Evolutionary conservation across 164 flowering plant species (phyloP), one percentile per base, ranked within the genome.

Genomic region (Magnolia changhungtana): DNA sequence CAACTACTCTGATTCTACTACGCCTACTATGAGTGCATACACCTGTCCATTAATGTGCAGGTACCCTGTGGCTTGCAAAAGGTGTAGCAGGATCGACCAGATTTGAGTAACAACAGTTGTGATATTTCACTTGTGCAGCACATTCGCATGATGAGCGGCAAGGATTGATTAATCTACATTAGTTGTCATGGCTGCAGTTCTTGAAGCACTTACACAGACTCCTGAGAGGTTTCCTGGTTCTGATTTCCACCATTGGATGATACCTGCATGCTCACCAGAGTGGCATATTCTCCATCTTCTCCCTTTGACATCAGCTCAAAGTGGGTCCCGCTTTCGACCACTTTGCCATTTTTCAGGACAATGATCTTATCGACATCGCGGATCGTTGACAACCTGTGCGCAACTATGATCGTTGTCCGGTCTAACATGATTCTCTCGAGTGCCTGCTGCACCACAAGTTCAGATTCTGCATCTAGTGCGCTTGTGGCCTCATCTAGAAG

Each of bases 291-390:
- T 63, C 93, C 93, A 23, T 72, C 72, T 65, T 50, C 80, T 49
- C 83, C 84, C 72, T 76, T 82, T 19, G 86, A 80, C 67, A 87
- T 80, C 77, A 91, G 74, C 23, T 86, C 92, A 18, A 14, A 67
- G 75, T 93, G 97, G 50, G 78, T 83, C 0, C 97, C 97, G 61
- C 80, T 83, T 76, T 93, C 94, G 51, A 86, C 88, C 68, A 93
- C 89, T 76, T 80, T 83, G 6, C 97, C 94, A 63, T 87, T 82
- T 75, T 85, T 85, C 76, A 93, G 68, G 19, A 87, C 87, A 8
- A 83, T 78, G 31, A 87, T 87, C 29, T 77, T 74, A 72, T 87
- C 82, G 61, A 84, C 88, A 74, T 84, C 83, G 66, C 81, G 83
- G 16, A 87, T 75, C 11, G 90, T 87, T 50, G 81, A 80, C 67